These are phyloP conservation scores for Flaveria brownii DNA, from an alignment of 129 eudicot species.

Conservation along the genomic window DNA sequence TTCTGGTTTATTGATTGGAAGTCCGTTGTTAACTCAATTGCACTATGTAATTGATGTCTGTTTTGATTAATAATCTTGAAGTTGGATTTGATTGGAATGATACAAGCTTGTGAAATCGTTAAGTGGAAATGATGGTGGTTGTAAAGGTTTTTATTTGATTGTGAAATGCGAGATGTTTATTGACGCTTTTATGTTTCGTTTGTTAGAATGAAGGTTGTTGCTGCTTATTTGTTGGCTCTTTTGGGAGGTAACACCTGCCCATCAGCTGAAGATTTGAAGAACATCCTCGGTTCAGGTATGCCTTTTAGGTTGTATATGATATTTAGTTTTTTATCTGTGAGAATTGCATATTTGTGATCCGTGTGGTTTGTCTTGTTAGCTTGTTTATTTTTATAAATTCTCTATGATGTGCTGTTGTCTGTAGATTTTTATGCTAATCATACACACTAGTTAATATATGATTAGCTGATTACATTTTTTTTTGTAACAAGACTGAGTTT, in stretches of 20 bases:
- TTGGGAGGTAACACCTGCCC: slow-evolving; percentile 48
- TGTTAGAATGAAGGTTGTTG: slow-evolving; percentile 44
- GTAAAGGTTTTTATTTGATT: background rate
- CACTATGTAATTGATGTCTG: background rate
- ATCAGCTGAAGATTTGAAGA: slow-evolving; percentile 41
- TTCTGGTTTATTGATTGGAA: too few species aligned
- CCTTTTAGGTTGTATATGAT: background rate
- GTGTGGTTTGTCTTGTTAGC: too few species aligned
- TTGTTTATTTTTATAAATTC: too few species aligned
- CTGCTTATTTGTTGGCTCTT: slow-evolving; percentile 44
- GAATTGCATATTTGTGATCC: background rate
- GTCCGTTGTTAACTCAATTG: background rate
- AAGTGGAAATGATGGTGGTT: background rate
- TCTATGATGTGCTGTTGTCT: too few species aligned
- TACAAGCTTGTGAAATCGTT: background rate
- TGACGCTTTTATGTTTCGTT: background rate
- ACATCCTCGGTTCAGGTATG: slow-evolving; percentile 46
- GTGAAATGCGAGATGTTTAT: background rate
- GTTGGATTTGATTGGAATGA: background rate
- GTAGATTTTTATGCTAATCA: background rate
- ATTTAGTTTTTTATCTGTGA: too few species aligned
- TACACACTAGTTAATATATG: too few species aligned
- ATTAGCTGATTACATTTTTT: too few species aligned
- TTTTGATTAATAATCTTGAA: background rate
- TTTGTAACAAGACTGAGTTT: too few species aligned